Conservation (phyloP, 1,284 basidiomycete genomes). For the Coniferiporia weirii region DNA sequence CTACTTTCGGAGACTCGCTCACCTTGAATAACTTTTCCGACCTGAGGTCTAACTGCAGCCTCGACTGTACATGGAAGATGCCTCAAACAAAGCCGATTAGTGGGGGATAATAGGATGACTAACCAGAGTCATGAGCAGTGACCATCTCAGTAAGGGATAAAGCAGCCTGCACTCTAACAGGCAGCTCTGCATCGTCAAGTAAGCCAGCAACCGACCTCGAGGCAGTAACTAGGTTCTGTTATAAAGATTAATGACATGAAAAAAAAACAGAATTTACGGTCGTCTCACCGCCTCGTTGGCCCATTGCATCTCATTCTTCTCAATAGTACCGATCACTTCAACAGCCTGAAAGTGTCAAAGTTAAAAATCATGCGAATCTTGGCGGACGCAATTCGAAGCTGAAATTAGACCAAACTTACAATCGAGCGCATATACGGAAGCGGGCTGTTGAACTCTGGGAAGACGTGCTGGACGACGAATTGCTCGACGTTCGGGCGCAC, state of each 20-base stretch:
- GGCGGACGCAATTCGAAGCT: not conserved
- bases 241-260: slow-evolving; percentile 2
- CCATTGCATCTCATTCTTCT: slow-evolving; percentile 65
- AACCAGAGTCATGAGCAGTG: slow-evolving; percentile 57
- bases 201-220: slow-evolving; percentile 57
- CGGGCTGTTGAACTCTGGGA: slow-evolving; percentile 58
- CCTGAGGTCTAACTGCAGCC: slow-evolving; percentile 68
- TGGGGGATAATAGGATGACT: slow-evolving; percentile 20
- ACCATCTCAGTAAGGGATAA: slow-evolving; percentile 79
- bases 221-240: slow-evolving; percentile 56
- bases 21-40: slow-evolving; percentile 87
- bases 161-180: slow-evolving; percentile 82
- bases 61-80: slow-evolving; percentile 44
- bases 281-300: slow-evolving; percentile 52
- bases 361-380: not conserved
- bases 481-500: slow-evolving; percentile 72
- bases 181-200: slow-evolving; percentile 73
- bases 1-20: slow-evolving; percentile 19
- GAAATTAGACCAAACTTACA: slow-evolving; percentile 40
- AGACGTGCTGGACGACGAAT: slow-evolving; percentile 68
- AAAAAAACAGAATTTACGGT: not conserved
- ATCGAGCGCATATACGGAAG: slow-evolving; percentile 74
- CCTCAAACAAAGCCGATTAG: not conserved
- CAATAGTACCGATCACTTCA: slow-evolving; percentile 71
- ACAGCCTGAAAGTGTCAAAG: slow-evolving; percentile 42